These are phyloP conservation scores for Beta corolliflora DNA, from an alignment of 179 eudicot genomes.

Conservation along the genomic window DNA sequence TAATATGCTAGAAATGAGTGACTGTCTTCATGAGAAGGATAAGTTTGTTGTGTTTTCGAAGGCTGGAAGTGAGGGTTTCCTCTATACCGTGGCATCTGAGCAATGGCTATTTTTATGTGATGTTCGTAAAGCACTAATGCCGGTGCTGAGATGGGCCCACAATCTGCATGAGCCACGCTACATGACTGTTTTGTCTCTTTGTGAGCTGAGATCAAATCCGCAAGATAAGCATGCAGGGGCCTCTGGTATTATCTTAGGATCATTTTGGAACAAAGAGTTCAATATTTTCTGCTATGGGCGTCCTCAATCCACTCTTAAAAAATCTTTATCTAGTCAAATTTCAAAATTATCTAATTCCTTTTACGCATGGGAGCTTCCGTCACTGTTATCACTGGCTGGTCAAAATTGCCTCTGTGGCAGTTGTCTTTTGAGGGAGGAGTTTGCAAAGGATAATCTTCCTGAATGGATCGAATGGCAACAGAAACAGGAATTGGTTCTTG, in stretches of 20 bases:
- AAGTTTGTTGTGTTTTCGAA: slow-evolving; percentile 54
- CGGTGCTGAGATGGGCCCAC: slow-evolving; percentile 76
- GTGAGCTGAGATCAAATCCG: slow-evolving; percentile 53
- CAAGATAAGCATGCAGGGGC: slow-evolving; percentile 42
- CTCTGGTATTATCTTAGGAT: slow-evolving; percentile 74
- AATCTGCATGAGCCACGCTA: slow-evolving; percentile 50
- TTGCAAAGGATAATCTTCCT: slow-evolving; percentile 58
- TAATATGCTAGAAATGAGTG: slow-evolving; percentile 31
- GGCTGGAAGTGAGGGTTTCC: slow-evolving; percentile 59
- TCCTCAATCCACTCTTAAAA: slow-evolving; percentile 27
- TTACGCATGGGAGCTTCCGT: slow-evolving; percentile 85
- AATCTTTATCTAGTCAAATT: slow-evolving; percentile 31
- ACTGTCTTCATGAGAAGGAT: slow-evolving; percentile 35
- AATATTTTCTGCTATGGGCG: slow-evolving; percentile 73
- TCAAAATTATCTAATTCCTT: slow-evolving; percentile 41
- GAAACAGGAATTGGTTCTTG: slow-evolving; percentile 63
- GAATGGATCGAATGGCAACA: slow-evolving; percentile 87
- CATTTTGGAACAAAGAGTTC: slow-evolving; percentile 76
- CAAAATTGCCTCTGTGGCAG: slow-evolving; percentile 61
- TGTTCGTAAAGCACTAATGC: slow-evolving; percentile 62
- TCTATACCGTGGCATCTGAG: slow-evolving; percentile 53
- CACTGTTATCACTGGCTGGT: slow-evolving; percentile 52
- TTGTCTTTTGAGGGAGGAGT: slow-evolving; percentile 63
- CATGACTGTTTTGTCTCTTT: slow-evolving; percentile 49
- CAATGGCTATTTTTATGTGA: slow-evolving; percentile 64